Evolutionary conservation across 23 red algal species (phyloP).

Genomic region (Gracilaria gracilis): DNA sequence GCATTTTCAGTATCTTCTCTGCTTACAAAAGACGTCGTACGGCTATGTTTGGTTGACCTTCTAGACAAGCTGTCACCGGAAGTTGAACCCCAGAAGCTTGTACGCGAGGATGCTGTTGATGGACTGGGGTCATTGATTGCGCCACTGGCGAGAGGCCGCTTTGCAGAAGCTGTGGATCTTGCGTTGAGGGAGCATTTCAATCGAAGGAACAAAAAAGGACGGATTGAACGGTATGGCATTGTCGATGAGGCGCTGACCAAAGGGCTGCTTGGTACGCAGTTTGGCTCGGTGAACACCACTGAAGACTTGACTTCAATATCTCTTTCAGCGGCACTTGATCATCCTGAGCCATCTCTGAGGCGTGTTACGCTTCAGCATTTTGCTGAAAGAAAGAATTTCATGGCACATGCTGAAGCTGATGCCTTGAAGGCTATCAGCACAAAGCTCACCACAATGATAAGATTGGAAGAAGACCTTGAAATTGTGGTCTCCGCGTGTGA

Average conservation of each 20-base stretch:
- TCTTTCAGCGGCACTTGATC: not conserved
- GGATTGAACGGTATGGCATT: slow-evolving; percentile 1
- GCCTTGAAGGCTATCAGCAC: no score
- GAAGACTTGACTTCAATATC: not conserved
- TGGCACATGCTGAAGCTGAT: no score
- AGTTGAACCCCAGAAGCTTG: not conserved
- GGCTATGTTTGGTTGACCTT: slow-evolving; percentile 1
- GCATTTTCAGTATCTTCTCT: not conserved
- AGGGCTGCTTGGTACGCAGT: slow-evolving; percentile 40
- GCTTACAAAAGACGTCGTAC: not conserved
- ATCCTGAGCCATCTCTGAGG: slow-evolving; percentile 24
- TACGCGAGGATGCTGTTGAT: not conserved
- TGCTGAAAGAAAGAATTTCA: not conserved
- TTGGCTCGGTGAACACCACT: not conserved
- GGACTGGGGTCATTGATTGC: not conserved
- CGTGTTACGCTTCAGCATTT: not conserved
- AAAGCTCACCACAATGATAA: no score
- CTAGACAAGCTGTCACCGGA: not conserved
- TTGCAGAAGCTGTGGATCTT: slow-evolving; percentile 44
- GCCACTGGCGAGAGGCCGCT: slow-evolving; percentile 29
- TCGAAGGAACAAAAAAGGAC: slow-evolving; percentile 8
- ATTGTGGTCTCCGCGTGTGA: no score
- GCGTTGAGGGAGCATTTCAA: slow-evolving; percentile 62
- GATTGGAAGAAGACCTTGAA: no score
- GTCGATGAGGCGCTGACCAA: slow-evolving; percentile 43